Percentiles rank a stretch among this genome's conserved stretches.
Evolutionary conservation across 495 filamentous ascomycete genomes (phyloP).

Genomic region (Friedmanniomyces simplex): DNA sequence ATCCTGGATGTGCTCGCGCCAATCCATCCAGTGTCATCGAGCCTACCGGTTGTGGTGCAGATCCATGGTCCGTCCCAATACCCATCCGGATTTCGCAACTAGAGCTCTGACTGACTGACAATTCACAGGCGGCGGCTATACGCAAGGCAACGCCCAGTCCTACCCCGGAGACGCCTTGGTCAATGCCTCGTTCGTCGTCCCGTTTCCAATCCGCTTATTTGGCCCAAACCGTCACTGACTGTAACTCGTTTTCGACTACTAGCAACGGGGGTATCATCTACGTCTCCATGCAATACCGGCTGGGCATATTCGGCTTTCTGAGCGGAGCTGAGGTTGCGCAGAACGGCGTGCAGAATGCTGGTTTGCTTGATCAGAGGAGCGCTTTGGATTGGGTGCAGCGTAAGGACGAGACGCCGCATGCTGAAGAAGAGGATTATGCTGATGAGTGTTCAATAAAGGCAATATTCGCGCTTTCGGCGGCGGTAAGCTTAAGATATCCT

Average conservation of each 20-base stretch:
- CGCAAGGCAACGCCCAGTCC: slow-evolving; percentile 4
- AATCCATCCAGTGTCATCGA: slow-evolving; percentile 3
- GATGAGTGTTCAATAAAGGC: background rate
- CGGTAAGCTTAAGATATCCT: background rate
- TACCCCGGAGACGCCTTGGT: slow-evolving; percentile 21
- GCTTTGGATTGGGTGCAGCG: slow-evolving; percentile 31
- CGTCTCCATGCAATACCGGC: slow-evolving; percentile 30
- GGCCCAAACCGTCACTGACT: background rate
- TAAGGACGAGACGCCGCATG: background rate
- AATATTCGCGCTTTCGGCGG: slow-evolving; percentile 10
- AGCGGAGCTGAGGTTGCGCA: slow-evolving; percentile 22
- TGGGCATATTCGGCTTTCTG: slow-evolving; percentile 28
- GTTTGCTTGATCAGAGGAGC: slow-evolving; percentile 30
- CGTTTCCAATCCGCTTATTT: background rate
- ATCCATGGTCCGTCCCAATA: slow-evolving; percentile 14
- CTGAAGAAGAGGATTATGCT: background rate
- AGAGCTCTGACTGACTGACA: background rate
- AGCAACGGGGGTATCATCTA: slow-evolving; percentile 24
- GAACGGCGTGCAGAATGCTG: slow-evolving; percentile 30
- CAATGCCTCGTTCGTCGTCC: slow-evolving; percentile 8
- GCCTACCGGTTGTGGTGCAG: slow-evolving; percentile 20
- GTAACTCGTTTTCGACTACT: too few relatives aligned
- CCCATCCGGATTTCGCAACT: background rate
- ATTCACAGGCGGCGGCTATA: slow-evolving; percentile 4
- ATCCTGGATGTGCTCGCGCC: slow-evolving; percentile 23